phyloP scores from a whole-genome alignment of 1,284 basidiomycete genomes.

The Fomes fomentarius region DNA sequence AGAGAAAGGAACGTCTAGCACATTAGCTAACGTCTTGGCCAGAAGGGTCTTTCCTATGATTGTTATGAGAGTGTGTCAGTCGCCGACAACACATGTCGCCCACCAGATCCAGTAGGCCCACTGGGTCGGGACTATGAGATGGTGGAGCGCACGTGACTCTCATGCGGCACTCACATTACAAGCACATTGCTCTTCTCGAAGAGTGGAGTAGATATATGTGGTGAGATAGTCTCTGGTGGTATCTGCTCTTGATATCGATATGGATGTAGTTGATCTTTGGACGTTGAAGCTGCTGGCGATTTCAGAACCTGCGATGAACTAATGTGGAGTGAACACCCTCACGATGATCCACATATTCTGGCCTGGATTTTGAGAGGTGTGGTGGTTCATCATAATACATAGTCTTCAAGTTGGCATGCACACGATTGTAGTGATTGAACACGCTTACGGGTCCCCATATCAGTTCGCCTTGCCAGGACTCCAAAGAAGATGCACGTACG shows the following conservation, averaged over 20 bases:
- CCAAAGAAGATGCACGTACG: slow-evolving; percentile 27
- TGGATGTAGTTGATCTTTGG: slow-evolving; percentile 52
- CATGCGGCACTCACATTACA: slow-evolving; percentile 65
- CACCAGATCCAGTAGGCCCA: slow-evolving; percentile 84
- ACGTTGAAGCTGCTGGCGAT: slow-evolving; percentile 28
- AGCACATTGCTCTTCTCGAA: slow-evolving; percentile 96
- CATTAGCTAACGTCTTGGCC: slow-evolving; percentile 82
- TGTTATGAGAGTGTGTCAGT: neutral
- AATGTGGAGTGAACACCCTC: slow-evolving; percentile 2
- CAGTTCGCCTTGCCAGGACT: neutral
- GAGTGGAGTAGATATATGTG: slow-evolving; percentile 50
- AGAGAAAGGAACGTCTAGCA: slow-evolving; percentile 91
- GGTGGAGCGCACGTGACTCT: neutral
- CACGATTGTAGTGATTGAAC: slow-evolving; percentile 91
- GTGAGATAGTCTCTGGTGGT: slow-evolving; percentile 38
- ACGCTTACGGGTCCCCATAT: slow-evolving; percentile 54
- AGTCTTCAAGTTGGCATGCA: slow-evolving; percentile 63
- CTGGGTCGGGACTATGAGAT: slow-evolving; percentile 39
- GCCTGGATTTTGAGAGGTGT: slow-evolving; percentile 26
- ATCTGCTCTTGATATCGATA: slow-evolving; percentile 53
- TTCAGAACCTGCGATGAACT: neutral
- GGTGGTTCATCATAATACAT: slow-evolving; percentile 44
- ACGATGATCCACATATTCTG: slow-evolving; percentile 39
- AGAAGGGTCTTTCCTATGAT: slow-evolving; percentile 82
- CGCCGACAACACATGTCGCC: slow-evolving; percentile 11